Base-by-base conservation (phyloP, 2,329 filamentous ascomycete genomes). In the Phymatotrichopsis omnivora region DNA sequence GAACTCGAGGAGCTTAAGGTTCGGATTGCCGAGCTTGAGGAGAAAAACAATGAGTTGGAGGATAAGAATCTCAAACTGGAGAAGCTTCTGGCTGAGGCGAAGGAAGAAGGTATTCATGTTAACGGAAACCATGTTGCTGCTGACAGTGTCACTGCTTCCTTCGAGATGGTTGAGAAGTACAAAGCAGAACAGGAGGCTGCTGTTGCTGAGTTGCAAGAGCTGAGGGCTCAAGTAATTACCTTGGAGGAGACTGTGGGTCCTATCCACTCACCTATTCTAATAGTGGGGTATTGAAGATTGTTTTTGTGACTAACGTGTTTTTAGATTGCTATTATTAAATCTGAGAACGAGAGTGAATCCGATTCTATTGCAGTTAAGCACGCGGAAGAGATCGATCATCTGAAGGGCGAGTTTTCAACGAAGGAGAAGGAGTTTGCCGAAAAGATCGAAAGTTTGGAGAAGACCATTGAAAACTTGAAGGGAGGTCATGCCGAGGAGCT, bases 401-500 rank as follows among this genome's bases (percentile, higher is more conserved):
- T 53, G 10, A 44, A 47, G 14, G 28, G 36, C n/a, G 39, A 34
- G n/a, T 53, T 48, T 29, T 45, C 27, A 12, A 34, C 11, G 12
- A 47, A 49, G 17, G 49, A 54, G 31, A 30, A 31, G 2, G 47
- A 49, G 7, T 39, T 56, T 12, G 37, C 45, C 17, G 34, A 34
- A 17, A 52, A 45, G 23, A 54, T 56, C 24, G 33, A 24, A 17
- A 23, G 33, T 11, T 49, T 54, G 11, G 49, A 53, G 32, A 33
- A 37, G 30, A 32, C 40, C 2, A 23, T 56, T 22, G 47, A 51
- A 11, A 20, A n/a, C 22, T 38, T 54, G 20, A 50, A 43, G 17
- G 30, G 29, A 23, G 28, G 43, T 12, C 52, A 56, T 32, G 52
- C 52, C 12, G 46, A 43, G 11, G 48, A 55, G 37, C 37, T 56